Base-by-base conservation (phyloP, 164 flowering plant genomes). In the Hamamelis virginiana region DNA sequence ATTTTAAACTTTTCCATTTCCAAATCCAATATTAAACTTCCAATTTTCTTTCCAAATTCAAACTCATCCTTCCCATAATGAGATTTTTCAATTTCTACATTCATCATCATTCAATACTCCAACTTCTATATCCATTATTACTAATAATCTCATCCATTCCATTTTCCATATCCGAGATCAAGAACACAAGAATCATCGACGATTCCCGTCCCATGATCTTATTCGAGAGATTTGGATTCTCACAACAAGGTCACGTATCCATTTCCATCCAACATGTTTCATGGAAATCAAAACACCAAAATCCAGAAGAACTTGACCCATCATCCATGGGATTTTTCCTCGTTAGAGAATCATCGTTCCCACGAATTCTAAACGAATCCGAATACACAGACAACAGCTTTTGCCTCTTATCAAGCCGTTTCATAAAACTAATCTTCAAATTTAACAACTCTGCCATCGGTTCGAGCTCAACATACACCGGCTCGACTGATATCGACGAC, bases 261-360 rank as follows among this genome's bases (percentile, higher is more conserved):
- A n/a, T 80, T 8, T 53, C 76, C 1, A 51, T 80, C 21, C 68
- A 48, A 18, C 60, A 72, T 9, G 71, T 81, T 10, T 69, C 81
- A n/a, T 81, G 81, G 85, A 71, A 62, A 72, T 65, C 81, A 9
- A 72, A 43, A 1, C 44, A 67, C 5, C 59, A n/a, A 22, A 70
- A 72, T 10, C 14, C 62, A 10, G 43, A 72, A 10, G 43, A 72
- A 43, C 59, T 80, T 1, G 58, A 72, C 27, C 76, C 77, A 13
- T 76, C 83, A 16, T 62, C 72, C 14, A 73, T 83, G 83, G 87
- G 84, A 23, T 83, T 83, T 73, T 79, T 81, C 74, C 70, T 83
- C 0, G 70, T 76, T 5, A 58, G 69, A 16, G 78, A 80, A 13
- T 52, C 60, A 0, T 69, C 82, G 5, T 73, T 71, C 41, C 41